These are phyloP conservation scores for Aspergillus pseudotamarii DNA, from an alignment of 2,329 filamentous ascomycete species.

Conservation along the genomic window DNA sequence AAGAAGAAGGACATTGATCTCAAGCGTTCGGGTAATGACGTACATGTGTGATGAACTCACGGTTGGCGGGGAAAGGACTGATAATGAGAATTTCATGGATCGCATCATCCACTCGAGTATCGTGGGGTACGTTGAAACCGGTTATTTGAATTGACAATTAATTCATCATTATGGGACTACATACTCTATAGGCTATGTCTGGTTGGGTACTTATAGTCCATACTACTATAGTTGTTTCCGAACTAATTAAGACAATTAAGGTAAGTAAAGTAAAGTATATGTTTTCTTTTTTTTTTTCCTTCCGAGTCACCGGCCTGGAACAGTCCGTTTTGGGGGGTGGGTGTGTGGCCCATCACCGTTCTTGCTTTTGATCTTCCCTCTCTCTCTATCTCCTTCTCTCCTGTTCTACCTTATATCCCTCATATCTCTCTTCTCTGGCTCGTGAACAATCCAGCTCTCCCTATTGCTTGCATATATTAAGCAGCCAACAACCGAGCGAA, in stretches of 20 bases:
- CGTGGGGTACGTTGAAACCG: neutral
- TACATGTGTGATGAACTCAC: neutral
- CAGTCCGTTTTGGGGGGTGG: neutral
- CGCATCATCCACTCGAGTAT: neutral
- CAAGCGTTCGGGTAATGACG: constrained; percentile 1
- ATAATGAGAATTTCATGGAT: neutral
- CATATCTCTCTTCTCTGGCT: neutral
- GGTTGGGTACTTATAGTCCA: neutral
- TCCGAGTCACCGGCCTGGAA: neutral
- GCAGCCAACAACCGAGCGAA: neutral
- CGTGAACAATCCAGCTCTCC: constrained; percentile 2
- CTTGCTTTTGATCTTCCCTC: constrained; percentile 23
- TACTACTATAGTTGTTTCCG: neutral
- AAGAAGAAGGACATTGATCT: neutral
- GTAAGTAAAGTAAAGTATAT: neutral
- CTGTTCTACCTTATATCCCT: constrained; percentile 9
- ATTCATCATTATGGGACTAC: neutral
- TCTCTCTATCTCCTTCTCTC: constrained; percentile 17
- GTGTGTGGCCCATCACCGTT: no score
- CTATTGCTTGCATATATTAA: constrained; percentile 4
- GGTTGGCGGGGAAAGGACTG: neutral
- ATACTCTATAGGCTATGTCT: neutral
- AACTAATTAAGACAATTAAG: neutral
- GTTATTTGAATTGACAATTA: neutral
- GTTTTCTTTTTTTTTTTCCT: neutral